Percentiles rank a stretch among this genome's conserved stretches.
These are phyloP conservation scores for Lasiodiplodia gonubiensis DNA, from an alignment of 2,329 filamentous ascomycete species.

Conservation along the genomic window DNA sequence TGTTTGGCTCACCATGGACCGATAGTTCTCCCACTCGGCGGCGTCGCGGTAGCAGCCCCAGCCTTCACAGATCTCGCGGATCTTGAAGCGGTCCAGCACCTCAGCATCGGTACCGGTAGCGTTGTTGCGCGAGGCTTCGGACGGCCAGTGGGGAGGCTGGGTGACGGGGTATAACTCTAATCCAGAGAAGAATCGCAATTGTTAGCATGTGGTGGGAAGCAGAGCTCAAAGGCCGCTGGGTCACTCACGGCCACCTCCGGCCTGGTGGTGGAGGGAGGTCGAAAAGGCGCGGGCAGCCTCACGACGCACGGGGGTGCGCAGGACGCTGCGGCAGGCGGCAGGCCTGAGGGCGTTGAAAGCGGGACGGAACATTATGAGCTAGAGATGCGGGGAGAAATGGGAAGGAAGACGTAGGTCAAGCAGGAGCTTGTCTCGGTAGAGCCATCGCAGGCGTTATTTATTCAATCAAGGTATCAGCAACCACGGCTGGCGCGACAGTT, in stretches of 20 bases:
- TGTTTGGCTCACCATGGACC: constrained; percentile 48
- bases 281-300: constrained; percentile 20
- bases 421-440: not conserved
- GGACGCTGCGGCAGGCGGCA: not conserved
- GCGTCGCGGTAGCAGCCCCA: constrained; percentile 62
- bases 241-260: constrained; percentile 10
- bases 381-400: too few relatives aligned
- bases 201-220: not conserved
- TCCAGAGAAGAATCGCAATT: not conserved
- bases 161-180: constrained; percentile 18
- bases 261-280: constrained; percentile 12
- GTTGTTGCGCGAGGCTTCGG: constrained; percentile 39
- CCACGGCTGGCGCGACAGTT: not conserved
- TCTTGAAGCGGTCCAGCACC: constrained; percentile 53
- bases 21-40: constrained; percentile 61
- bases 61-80: constrained; percentile 60
- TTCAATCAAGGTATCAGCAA: not conserved
- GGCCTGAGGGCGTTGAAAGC: constrained; percentile 13
- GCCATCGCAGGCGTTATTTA: not conserved
- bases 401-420: not conserved
- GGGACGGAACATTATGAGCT: not conserved
- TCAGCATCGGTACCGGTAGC: constrained; percentile 52
- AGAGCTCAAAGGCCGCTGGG: not conserved
- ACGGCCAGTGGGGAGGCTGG: constrained; percentile 20
- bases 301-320: not conserved